A percentile compares a stretch with the other conserved stretches of the same genome.
These are phyloP conservation scores for Sugiyamaella pinicola DNA, from an alignment of 1,139 yeast species.

Conservation along the genomic window DNA sequence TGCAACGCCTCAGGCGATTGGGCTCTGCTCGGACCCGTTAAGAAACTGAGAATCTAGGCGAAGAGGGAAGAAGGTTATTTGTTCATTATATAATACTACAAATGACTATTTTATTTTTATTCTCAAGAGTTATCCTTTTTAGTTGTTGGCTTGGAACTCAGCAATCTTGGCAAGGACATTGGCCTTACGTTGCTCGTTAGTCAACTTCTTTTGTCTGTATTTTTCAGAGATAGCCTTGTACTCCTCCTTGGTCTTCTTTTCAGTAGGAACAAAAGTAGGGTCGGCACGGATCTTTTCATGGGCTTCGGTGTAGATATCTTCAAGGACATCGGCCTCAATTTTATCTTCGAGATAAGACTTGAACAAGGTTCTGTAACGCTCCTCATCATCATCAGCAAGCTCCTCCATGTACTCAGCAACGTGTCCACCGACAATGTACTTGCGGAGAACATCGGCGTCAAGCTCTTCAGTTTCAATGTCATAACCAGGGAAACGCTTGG, in stretches of 20 bases:
- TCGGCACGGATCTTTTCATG: constrained; percentile 96
- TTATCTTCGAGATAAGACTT: constrained; percentile 96
- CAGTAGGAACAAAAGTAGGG: constrained; percentile 81
- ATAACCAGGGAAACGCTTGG: constrained; percentile 99
- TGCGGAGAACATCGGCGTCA: constrained; percentile 96
- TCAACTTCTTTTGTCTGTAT: constrained; percentile 84
- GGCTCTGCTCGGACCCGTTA: too few relatives aligned
- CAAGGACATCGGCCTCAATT: constrained; percentile 94
- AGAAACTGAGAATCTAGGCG: too few relatives aligned
- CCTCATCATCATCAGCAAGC: constrained; percentile 99
- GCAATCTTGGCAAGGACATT: constrained; percentile 91
- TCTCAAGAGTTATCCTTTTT: too few relatives aligned
- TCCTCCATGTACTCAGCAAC: constrained; percentile 99
- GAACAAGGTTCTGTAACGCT: constrained; percentile 96
- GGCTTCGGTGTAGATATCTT: constrained; percentile 93
- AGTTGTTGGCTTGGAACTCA: constrained; percentile 38
- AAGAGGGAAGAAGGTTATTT: too few relatives aligned
- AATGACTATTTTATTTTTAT: constrained; percentile 1
- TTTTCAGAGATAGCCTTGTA: constrained; percentile 96
- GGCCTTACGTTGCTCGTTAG: constrained; percentile 89
- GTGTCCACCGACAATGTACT: constrained; percentile 99
- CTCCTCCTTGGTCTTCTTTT: constrained; percentile 96
- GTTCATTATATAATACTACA: constrained; percentile 12
- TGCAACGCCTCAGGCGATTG: too few relatives aligned
- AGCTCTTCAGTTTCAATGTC: constrained; percentile 98